phyloP scores from a whole-genome alignment of 441 rosid species.

The Lepidium campestre region DNA sequence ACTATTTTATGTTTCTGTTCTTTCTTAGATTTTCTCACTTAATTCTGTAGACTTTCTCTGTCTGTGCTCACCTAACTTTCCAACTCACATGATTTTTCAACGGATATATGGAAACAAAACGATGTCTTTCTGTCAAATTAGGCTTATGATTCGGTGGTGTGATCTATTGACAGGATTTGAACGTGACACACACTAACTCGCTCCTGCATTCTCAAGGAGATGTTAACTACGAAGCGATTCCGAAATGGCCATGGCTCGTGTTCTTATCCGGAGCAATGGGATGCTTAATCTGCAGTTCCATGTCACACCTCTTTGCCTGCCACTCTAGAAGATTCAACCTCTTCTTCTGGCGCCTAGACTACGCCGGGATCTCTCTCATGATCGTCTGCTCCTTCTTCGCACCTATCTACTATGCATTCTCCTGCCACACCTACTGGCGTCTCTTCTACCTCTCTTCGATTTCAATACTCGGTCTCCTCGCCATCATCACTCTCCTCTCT shows the following conservation, averaged over 20 bases:
- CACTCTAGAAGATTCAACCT: slow-evolving; percentile 65
- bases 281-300: slow-evolving; percentile 79
- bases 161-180: neutral
- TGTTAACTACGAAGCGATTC: slow-evolving; percentile 29
- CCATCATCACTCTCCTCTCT: slow-evolving; percentile 72
- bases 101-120: neutral
- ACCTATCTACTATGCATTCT: slow-evolving; percentile 79
- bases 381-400: slow-evolving; percentile 83
- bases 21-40: slow-evolving; percentile 13
- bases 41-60: neutral
- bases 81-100: neutral
- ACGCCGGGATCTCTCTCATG: slow-evolving; percentile 90
- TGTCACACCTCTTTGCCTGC: slow-evolving; percentile 93
- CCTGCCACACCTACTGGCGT: slow-evolving; percentile 54
- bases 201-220: slow-evolving; percentile 8
- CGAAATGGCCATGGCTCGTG: slow-evolving; percentile 90
- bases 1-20: neutral
- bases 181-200: slow-evolving; percentile 17
- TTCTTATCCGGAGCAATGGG: slow-evolving; percentile 81
- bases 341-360: slow-evolving; percentile 96
- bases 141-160: neutral
- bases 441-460: slow-evolving; percentile 67
- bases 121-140: slow-evolving; percentile 21
- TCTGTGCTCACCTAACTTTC: slow-evolving; percentile 18
- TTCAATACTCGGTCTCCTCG: slow-evolving; percentile 50